Base-by-base conservation (phyloP, 2,329 filamentous ascomycete genomes). In the Xylariaceae sp. region DNA sequence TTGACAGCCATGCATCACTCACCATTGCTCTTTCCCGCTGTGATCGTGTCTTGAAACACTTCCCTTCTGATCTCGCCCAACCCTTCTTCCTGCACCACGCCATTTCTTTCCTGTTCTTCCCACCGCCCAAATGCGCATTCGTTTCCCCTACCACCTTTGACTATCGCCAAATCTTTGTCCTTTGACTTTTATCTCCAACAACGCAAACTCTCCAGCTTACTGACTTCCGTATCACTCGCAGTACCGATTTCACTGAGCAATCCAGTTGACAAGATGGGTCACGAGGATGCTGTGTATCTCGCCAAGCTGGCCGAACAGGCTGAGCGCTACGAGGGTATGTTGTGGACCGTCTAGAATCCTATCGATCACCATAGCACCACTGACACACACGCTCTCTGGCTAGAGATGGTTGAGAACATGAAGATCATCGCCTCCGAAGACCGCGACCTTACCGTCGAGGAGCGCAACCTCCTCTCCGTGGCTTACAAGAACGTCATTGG, bases 321-420 rank as follows among this genome's bases (percentile, higher is more conserved):
- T 77, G 94, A 99, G 87, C 93, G 94, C 75, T 99, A 99, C 80
- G 94, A 99, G 83, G 94, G 94, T 97, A 80, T 70, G 83, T 76
- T 49, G 56, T 59, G 11, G 34, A 50, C 38, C 43, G 41, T 42
- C 42, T 49, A 41, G 40, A 44, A 34, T 22, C 48, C 38, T 42
- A 39, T 18, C 14, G 42, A 48, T 19, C 42, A 31, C 45, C 42
- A 42, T 46, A 39, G 44, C 52, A 17, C 45, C 40, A 48, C 60
- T 62, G 51, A 63, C 42, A 18, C 44, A n/a, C 14, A 7, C 7
- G n/a, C 34, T 47, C 40, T 51, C 38, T 56, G 44, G 61, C 53
- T 76, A 97, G 93, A 97, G 80, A 97, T 97, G 93, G 93, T 97
- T 65, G 91, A 96, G 83, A 96, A 97, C 86, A 97, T 97, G 93